Evolutionary conservation across 2,329 filamentous ascomycete genomes (phyloP).

Genomic region (Epichloe festucae): DNA sequence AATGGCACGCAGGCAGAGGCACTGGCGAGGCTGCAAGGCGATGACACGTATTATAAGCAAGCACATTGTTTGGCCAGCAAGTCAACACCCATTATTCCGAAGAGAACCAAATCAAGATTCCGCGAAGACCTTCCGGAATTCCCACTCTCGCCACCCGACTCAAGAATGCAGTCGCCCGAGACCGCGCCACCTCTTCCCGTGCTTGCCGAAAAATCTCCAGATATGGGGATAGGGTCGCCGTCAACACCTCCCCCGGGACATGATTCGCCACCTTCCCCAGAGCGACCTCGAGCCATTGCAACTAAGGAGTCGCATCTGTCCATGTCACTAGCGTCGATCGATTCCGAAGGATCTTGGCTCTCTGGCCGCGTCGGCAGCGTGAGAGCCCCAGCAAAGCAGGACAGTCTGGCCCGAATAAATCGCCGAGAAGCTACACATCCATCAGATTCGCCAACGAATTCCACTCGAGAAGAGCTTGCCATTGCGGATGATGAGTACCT

Average conservation of each 20-base stretch:
- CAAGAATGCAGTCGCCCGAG: slow-evolving; percentile 67
- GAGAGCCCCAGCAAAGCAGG: slow-evolving; percentile 32
- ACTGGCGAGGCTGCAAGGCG: slow-evolving; percentile 22
- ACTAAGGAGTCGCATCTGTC: slow-evolving; percentile 56
- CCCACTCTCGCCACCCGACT: slow-evolving; percentile 74
- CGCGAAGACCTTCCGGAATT: slow-evolving; percentile 83
- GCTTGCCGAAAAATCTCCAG: slow-evolving; percentile 15
- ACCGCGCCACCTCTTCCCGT: slow-evolving; percentile 31
- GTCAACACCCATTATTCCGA: slow-evolving; percentile 39
- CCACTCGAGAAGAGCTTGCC: slow-evolving; percentile 51
- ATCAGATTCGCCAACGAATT: slow-evolving; percentile 29
- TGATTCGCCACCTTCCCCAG: slow-evolving; percentile 33
- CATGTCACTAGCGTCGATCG: slow-evolving; percentile 83
- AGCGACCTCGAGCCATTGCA: slow-evolving; percentile 20
- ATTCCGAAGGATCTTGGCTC: slow-evolving; percentile 93
- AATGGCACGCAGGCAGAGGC: slow-evolving; percentile 19
- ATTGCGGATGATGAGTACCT: slow-evolving; percentile 61
- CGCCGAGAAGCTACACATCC: slow-evolving; percentile 16
- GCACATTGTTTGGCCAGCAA: slow-evolving; percentile 19
- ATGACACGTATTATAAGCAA: slow-evolving; percentile 13
- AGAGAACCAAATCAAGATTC: slow-evolving; percentile 81
- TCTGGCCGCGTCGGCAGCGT: slow-evolving; percentile 54
- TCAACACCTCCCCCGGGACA: slow-evolving; percentile 22
- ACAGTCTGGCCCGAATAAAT: slow-evolving; percentile 22
- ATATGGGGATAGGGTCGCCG: slow-evolving; percentile 13